Evolutionary conservation across 1,139 yeast species (phyloP).

Genomic region (Geotrichum fermentans): DNA sequence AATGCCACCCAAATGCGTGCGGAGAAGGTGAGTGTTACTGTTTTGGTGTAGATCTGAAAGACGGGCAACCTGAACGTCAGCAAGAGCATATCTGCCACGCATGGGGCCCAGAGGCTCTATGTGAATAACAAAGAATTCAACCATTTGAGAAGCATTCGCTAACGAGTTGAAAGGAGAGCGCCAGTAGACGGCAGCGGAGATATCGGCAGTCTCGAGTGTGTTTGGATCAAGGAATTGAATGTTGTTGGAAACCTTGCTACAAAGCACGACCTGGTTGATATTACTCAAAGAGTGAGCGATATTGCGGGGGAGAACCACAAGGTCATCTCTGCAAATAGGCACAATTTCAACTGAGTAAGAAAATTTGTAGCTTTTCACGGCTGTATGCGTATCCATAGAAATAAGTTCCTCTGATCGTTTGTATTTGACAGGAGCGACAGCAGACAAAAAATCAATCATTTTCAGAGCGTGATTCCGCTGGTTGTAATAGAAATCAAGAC

Average conservation of each 20-base stretch:
- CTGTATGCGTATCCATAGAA: slow-evolving; percentile 88
- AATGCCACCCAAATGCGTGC: slow-evolving; percentile 89
- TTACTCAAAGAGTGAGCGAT: slow-evolving; percentile 83
- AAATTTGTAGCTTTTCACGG: slow-evolving; percentile 81
- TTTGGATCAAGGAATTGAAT: slow-evolving; percentile 82
- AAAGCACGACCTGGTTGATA: slow-evolving; percentile 75
- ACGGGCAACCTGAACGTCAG: slow-evolving; percentile 86
- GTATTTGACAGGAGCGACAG: slow-evolving; percentile 82
- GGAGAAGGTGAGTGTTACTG: slow-evolving; percentile 70
- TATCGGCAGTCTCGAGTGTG: slow-evolving; percentile 75
- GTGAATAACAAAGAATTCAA: slow-evolving; percentile 88
- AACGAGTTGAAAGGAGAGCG: slow-evolving; percentile 77
- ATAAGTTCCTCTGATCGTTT: slow-evolving; percentile 89
- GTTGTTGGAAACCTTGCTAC: slow-evolving; percentile 76
- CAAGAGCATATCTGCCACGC: slow-evolving; percentile 76
- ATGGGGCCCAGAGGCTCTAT: slow-evolving; percentile 88
- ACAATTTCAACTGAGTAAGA: slow-evolving; percentile 90
- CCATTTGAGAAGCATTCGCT: slow-evolving; percentile 68
- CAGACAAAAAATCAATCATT: slow-evolving; percentile 82
- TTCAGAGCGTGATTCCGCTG: slow-evolving; percentile 88
- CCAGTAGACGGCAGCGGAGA: slow-evolving; percentile 77
- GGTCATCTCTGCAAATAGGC: slow-evolving; percentile 96
- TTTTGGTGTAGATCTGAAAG: slow-evolving; percentile 79
- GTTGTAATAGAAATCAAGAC: slow-evolving; percentile 87
- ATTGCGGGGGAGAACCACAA: slow-evolving; percentile 81